phyloP scores from a whole-genome alignment of 2,329 filamentous ascomycete species.

The Pseudogymnoascus sp. region DNA sequence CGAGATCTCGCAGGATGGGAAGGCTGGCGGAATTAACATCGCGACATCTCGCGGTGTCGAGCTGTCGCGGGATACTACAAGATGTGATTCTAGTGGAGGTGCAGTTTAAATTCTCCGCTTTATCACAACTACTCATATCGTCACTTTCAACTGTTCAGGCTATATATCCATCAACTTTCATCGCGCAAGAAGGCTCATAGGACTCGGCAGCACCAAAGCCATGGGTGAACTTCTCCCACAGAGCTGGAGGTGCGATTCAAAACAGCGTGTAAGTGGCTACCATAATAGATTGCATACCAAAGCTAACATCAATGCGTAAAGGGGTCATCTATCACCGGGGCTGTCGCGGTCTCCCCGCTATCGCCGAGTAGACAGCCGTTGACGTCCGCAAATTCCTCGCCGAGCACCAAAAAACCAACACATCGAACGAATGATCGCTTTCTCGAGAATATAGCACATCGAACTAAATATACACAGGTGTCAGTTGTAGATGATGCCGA shows the following conservation, averaged over 20 bases:
- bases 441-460: not conserved
- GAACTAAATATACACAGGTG: not conserved
- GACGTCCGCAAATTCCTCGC: not conserved
- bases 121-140: not conserved
- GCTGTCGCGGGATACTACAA: not conserved
- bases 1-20: not conserved
- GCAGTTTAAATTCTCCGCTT: not conserved
- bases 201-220: not conserved
- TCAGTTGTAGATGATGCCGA: not conserved
- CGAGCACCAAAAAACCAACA: not conserved
- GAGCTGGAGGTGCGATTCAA: too few species aligned
- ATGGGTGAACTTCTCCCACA: not conserved
- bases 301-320: not conserved
- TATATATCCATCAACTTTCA: not conserved
- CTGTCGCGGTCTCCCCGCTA: not conserved
- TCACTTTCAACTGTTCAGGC: not conserved
- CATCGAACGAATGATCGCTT: not conserved
- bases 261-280: not conserved
- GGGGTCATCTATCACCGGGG: not conserved
- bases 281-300: not conserved
- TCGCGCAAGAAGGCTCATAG: not conserved
- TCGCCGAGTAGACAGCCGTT: not conserved
- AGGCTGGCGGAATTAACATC: not conserved
- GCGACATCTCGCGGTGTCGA: not conserved
- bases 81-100: not conserved